Conservation (phyloP, 352 stramenopile genomes). For the Phytophthora parvispora region DNA sequence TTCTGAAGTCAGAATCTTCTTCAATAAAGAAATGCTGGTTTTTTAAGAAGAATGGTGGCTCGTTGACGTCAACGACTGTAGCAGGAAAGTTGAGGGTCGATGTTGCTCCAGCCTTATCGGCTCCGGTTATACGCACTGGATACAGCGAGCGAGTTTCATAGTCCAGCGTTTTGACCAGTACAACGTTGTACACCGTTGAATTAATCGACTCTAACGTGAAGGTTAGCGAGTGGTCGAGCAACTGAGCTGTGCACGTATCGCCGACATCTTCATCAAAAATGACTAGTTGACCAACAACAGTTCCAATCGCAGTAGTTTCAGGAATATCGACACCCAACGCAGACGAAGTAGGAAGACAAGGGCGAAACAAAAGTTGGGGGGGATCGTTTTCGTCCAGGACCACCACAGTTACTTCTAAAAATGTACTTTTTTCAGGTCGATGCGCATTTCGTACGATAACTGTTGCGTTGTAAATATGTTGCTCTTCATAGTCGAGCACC, state of each 20-base stretch:
- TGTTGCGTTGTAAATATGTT: slow-evolving; percentile 13
- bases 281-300: slow-evolving; percentile 13
- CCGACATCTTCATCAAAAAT: slow-evolving; percentile 31
- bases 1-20: slow-evolving; percentile 25
- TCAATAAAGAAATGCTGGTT: slow-evolving; percentile 52
- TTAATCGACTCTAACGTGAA: slow-evolving; percentile 19
- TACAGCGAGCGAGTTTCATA: slow-evolving; percentile 35
- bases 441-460: slow-evolving; percentile 24
- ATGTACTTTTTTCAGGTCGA: slow-evolving; percentile 24
- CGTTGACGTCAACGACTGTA: slow-evolving; percentile 55
- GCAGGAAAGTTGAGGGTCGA: slow-evolving; percentile 11
- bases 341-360: slow-evolving; percentile 15
- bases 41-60: slow-evolving; percentile 44
- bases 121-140: slow-evolving; percentile 3
- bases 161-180: slow-evolving; percentile 22
- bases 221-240: slow-evolving; percentile 7
- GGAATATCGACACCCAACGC: slow-evolving; percentile 6
- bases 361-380: slow-evolving; percentile 18
- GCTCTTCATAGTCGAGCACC: slow-evolving; percentile 27
- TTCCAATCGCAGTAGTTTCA: slow-evolving; percentile 20
- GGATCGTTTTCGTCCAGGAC: slow-evolving; percentile 24
- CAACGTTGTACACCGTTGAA: slow-evolving; percentile 11
- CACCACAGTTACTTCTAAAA: slow-evolving; percentile 10
- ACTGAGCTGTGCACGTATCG: slow-evolving; percentile 12
- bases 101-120: slow-evolving; percentile 4